Evolutionary conservation across 345 rosid genomes (phyloP), one percentile per base, ranked within the genome.

Genomic region (Melastoma malabathricum): DNA sequence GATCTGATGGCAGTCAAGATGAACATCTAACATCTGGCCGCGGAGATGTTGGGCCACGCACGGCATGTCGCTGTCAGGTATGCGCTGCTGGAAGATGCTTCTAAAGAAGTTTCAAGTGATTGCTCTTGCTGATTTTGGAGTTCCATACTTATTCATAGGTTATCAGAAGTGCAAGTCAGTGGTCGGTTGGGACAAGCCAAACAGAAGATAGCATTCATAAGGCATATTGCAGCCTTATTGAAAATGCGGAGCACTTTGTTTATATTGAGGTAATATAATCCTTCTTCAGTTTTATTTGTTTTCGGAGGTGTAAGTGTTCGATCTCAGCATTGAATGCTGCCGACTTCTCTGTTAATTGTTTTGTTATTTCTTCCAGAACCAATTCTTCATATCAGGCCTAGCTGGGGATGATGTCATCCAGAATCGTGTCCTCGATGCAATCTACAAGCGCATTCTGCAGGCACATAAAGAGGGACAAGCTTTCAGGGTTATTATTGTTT

Each of bases 121-220:
- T 27, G 31, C 31, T 27, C 31, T 27, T 27, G 31, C 31, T 2
- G 31, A 27, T 27, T 27, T 27, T n/a, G 6, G 31, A 27, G 3
- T 6, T 27, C 6, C 6, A 6, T 27, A 27, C 31, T 27, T 20
- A 18, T 58, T 10, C 56, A 54, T 46, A 82, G 89, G 62, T 83
- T 50, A 72, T 86, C 56, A 75, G 98, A 80, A 90, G 98, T 62
- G 92, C 76, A 47, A 71, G 92, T 64, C 94, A 80, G 53, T 90
- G 98, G 98, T 90, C 98, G 2, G 88, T 83, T 6, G 98, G 98
- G 59, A 78, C 83, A 15, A 78, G 83, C 58, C 94, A 75, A 56
- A 70, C 80, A 10, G 98, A 90, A 78, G 94, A 86, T 48, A 90
- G 98, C 70, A 90, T 84, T 61, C 98, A 90, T 57, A 71, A 46